Conservation (phyloP, 331 rosid genomes). For the Cydonia oblonga region DNA sequence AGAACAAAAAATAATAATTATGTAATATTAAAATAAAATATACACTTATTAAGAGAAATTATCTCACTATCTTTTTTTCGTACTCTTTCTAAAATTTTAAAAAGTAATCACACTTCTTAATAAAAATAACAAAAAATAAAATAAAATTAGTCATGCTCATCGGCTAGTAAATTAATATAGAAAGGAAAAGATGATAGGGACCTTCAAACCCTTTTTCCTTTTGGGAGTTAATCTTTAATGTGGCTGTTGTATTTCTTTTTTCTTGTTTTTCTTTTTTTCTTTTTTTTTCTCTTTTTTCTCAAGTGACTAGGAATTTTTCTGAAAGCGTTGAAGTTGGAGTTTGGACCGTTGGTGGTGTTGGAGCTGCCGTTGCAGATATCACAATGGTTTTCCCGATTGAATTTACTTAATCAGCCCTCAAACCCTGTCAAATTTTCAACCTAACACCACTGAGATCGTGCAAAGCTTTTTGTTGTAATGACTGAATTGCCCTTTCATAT, state of each 20-base stretch:
- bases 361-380: slow-evolving; percentile 37
- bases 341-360: slow-evolving; percentile 21
- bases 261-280: neutral
- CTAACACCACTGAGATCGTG: neutral
- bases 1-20: no score
- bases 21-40: no score
- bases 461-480: neutral
- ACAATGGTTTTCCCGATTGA: slow-evolving; percentile 2
- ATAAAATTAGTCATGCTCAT: no score
- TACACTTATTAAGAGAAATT: no score
- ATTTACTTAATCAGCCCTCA: slow-evolving; percentile 27
- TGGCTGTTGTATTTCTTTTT: neutral
- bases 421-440: slow-evolving; percentile 17
- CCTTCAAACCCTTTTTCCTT: slow-evolving; percentile 19
- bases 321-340: slow-evolving; percentile 4
- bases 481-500: neutral
- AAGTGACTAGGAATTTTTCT: slow-evolving; percentile 1
- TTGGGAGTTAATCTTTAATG: slow-evolving; percentile 7
- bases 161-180: slow-evolving; percentile 8
- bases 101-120: no score
- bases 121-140: no score
- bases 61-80: no score
- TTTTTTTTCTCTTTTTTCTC: neutral
- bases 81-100: no score
- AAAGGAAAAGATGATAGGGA: slow-evolving; percentile 22